Percentiles rank a stretch among this genome's conserved stretches.
These are phyloP conservation scores for Euphorbia schlechtendalii DNA, from an alignment of 441 rosid species.

Conservation along the genomic window DNA sequence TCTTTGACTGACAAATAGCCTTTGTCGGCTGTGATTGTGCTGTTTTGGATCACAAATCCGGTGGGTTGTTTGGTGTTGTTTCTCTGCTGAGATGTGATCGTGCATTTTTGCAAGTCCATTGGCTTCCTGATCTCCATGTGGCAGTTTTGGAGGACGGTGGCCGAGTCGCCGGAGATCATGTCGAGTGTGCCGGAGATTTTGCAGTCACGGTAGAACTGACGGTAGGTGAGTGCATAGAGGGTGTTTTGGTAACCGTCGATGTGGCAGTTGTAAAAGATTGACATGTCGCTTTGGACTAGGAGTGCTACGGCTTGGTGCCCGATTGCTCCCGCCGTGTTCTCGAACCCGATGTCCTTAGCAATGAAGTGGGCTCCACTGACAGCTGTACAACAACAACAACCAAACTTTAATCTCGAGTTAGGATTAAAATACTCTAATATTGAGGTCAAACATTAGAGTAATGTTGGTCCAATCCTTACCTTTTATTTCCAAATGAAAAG, in stretches of 20 bases:
- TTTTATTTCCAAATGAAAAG: too few species aligned
- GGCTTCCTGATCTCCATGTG: constrained; percentile 49
- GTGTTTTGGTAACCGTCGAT: constrained; percentile 76
- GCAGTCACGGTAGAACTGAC: constrained; percentile 83
- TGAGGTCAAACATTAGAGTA: too few species aligned
- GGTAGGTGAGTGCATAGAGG: constrained; percentile 57
- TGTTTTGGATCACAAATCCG: constrained; percentile 56
- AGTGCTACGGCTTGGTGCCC: constrained; percentile 81
- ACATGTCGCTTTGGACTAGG: constrained; percentile 43
- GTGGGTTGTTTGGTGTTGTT: constrained; percentile 34
- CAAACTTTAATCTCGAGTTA: too few species aligned
- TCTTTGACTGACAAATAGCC: constrained; percentile 31
- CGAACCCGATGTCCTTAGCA: constrained; percentile 72
- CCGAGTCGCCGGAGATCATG: constrained; percentile 61
- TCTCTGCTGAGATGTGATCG: constrained; percentile 62
- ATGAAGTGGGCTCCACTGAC: constrained; percentile 44
- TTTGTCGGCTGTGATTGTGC: constrained; percentile 42
- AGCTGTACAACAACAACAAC: too few species aligned
- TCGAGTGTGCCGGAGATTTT: constrained; percentile 67
- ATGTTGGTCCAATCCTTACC: too few species aligned
- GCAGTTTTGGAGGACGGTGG: constrained; percentile 55
- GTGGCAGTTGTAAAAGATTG: constrained; percentile 52
- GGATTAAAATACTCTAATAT: too few species aligned
- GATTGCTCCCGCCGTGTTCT: constrained; percentile 64
- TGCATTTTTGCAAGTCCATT: constrained; percentile 34